These are phyloP conservation scores for Flaveria brownii DNA, from an alignment of 129 eudicot species.

Conservation along the genomic window DNA sequence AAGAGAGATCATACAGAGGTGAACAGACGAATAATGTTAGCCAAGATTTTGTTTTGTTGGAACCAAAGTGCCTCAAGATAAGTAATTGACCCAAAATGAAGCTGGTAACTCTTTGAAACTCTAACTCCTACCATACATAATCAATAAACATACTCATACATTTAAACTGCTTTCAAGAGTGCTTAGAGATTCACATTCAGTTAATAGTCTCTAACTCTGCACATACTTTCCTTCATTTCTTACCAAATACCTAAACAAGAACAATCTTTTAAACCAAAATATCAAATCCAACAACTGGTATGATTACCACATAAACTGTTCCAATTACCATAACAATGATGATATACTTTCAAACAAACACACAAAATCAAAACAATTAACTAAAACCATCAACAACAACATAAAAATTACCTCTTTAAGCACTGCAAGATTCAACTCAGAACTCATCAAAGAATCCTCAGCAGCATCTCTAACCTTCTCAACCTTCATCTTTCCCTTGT, in stretches of 20 bases:
- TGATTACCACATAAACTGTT: too few relatives aligned
- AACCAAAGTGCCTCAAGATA: not conserved
- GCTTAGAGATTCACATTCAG: not conserved
- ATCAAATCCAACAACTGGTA: too few relatives aligned
- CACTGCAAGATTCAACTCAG: constrained; percentile 75
- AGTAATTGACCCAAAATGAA: constrained; percentile 9
- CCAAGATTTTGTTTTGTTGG: not conserved
- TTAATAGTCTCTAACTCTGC: too few relatives aligned
- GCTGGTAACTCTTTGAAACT: not conserved
- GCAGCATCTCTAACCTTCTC: constrained; percentile 65
- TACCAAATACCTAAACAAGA: too few relatives aligned
- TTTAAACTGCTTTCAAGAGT: not conserved
- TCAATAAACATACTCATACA: not conserved
- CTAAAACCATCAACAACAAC: too few relatives aligned
- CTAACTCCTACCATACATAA: not conserved
- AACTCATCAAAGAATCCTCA: constrained; percentile 65
- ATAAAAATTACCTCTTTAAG: constrained; percentile 72
- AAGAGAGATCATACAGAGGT: not conserved
- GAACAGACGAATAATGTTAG: not conserved
- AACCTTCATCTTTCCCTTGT: constrained; percentile 63
- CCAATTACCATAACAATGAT: too few relatives aligned
- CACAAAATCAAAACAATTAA: too few relatives aligned
- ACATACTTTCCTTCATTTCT: too few relatives aligned
- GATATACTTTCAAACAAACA: too few relatives aligned
- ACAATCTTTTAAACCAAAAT: too few relatives aligned